A percentile compares a stretch with the other conserved stretches of the same genome.
These are phyloP conservation scores for Guadua angustifolia DNA, from an alignment of 176 grass and related monocot genomes.

Conservation along the genomic window DNA sequence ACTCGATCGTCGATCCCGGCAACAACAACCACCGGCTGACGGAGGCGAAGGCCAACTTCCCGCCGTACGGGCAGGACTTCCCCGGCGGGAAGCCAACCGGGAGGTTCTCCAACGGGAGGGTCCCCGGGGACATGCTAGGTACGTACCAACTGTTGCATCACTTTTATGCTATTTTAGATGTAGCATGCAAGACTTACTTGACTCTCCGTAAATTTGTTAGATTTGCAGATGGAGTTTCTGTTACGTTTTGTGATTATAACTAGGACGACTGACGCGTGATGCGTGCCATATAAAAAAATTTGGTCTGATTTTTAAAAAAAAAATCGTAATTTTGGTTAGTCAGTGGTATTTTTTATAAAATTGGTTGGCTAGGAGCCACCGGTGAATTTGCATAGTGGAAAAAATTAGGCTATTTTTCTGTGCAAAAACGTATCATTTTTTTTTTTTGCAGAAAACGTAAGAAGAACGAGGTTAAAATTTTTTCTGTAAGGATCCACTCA, in stretches of 20 bases:
- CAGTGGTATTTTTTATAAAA: too few species aligned
- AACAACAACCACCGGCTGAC: conserved; percentile 53
- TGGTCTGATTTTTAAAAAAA: too few species aligned
- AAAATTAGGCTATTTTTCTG: too few species aligned
- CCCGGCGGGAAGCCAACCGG: conserved; percentile 44
- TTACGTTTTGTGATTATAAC: background rate
- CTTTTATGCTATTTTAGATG: background rate
- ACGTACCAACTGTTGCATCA: background rate
- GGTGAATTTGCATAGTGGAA: too few species aligned
- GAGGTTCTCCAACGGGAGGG: conserved; percentile 57
- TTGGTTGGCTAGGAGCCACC: too few species aligned
- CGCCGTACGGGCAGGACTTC: conserved; percentile 58
- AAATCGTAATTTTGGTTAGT: too few species aligned
- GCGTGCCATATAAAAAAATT: too few species aligned
- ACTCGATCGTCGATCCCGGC: conserved; percentile 57
- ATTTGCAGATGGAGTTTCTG: background rate
- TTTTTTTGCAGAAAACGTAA: too few species aligned
- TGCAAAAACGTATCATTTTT: too few species aligned
- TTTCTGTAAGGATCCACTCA: too few species aligned
- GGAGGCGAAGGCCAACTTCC: conserved; percentile 57
- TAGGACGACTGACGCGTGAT: too few species aligned
- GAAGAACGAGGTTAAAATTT: too few species aligned
- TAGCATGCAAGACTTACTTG: background rate
- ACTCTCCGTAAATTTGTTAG: background rate
- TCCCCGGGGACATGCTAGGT: conserved; percentile 53